Evolutionary conservation across 805 yeast species (phyloP).

Genomic region (Diddensiella transvaalensis): DNA sequence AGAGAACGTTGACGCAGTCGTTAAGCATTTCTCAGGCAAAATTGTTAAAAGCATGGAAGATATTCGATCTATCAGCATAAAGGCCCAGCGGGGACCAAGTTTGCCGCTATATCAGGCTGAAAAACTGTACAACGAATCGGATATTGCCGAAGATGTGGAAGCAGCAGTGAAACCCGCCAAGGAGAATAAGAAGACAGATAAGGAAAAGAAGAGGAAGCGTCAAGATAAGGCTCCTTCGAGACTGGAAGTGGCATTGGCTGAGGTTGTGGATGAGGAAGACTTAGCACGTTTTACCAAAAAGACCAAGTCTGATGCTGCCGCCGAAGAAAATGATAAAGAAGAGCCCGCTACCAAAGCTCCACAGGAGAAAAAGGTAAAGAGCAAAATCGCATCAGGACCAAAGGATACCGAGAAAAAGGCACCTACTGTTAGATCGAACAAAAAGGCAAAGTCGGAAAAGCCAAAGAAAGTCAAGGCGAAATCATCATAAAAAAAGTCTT

Average conservation of each 20-base stretch:
- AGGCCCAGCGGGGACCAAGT: conserved; percentile 71
- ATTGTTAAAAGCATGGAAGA: conserved; percentile 30
- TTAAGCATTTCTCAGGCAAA: conserved; percentile 40
- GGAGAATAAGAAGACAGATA: conserved; percentile 27
- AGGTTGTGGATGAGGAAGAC: conserved; percentile 75
- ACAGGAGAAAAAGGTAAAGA: conserved; percentile 8
- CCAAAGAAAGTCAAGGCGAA: neutral
- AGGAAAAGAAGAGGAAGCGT: conserved; percentile 22
- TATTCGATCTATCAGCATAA: conserved; percentile 50
- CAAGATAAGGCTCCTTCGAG: conserved; percentile 43
- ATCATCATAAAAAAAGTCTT: neutral
- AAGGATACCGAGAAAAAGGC: conserved; percentile 19
- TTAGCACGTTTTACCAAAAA: conserved; percentile 54
- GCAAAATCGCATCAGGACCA: conserved; percentile 6
- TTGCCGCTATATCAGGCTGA: conserved; percentile 77
- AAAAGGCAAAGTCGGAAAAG: conserved; percentile 1
- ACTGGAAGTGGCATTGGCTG: conserved; percentile 76
- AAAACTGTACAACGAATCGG: conserved; percentile 45
- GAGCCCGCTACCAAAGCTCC: conserved; percentile 3
- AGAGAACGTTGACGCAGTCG: conserved; percentile 57
- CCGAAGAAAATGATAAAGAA: neutral
- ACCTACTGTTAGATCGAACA: conserved; percentile 4
- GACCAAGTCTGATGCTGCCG: conserved; percentile 38
- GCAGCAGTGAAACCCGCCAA: conserved; percentile 32
- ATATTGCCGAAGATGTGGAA: conserved; percentile 40